These are phyloP conservation scores for Lyophyllum shimeji DNA, from an alignment of 768 basidiomycete species.

Conservation along the genomic window DNA sequence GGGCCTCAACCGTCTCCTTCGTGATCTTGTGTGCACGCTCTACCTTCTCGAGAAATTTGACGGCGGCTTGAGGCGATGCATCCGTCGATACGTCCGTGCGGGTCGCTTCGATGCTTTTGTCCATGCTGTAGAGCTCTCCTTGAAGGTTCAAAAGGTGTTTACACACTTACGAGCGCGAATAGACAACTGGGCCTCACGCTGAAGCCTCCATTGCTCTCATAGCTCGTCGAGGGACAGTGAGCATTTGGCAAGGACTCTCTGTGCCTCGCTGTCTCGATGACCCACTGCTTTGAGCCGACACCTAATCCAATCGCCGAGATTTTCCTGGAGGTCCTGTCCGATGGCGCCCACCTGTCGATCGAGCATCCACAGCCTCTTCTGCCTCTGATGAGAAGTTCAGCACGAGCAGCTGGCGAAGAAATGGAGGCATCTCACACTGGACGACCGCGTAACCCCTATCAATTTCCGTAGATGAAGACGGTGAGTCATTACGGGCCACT, in stretches of 20 bases:
- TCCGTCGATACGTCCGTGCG: neutral
- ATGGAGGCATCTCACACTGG: too few species aligned
- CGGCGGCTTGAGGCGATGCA: neutral
- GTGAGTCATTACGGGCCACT: too few species aligned
- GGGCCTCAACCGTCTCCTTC: conserved; percentile 23
- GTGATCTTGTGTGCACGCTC: conserved; percentile 20
- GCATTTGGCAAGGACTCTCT: conserved; percentile 16
- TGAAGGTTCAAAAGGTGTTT: conserved; percentile 19
- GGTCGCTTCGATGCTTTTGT: conserved; percentile 17
- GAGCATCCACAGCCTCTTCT: conserved; percentile 26
- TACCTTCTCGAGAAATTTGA: conserved; percentile 22
- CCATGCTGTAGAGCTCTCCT: conserved; percentile 20
- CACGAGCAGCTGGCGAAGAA: too few species aligned
- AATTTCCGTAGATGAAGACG: too few species aligned
- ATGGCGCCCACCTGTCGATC: conserved; percentile 30
- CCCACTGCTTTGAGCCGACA: conserved; percentile 19
- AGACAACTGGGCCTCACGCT: conserved; percentile 29
- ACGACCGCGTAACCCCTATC: too few species aligned
- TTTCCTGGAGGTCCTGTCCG: conserved; percentile 21
- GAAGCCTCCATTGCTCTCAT: conserved; percentile 29
- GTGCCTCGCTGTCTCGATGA: conserved; percentile 12
- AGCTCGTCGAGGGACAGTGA: conserved; percentile 21
- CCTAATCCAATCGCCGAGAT: conserved; percentile 33
- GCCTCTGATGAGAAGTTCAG: too few species aligned
- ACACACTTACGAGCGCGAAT: conserved; percentile 25